phyloP scores from a whole-genome alignment of 495 filamentous ascomycete genomes.

The Penicillium egyptiacum region DNA sequence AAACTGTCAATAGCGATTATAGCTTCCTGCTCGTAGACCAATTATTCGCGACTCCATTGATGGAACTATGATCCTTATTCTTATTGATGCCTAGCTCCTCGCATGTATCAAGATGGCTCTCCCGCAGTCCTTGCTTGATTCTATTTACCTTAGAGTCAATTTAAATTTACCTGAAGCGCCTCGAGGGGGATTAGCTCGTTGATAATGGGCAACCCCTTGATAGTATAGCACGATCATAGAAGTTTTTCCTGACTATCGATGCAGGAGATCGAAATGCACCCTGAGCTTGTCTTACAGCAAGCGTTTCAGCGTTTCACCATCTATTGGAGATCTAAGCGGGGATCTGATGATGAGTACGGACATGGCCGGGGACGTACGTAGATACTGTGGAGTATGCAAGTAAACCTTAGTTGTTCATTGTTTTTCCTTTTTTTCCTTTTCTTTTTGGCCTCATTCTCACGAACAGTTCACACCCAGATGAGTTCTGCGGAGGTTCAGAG shows the following conservation, averaged over 20 bases:
- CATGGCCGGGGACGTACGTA: background rate
- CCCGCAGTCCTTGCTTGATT: conserved; percentile 43
- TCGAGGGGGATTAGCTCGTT: conserved; percentile 17
- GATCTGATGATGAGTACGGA: background rate
- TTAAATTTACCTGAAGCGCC: conserved; percentile 9
- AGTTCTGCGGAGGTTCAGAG: conserved; percentile 17
- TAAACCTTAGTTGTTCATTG: conserved; percentile 6
- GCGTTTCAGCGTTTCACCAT: conserved; percentile 31
- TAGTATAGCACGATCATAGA: conserved; percentile 11
- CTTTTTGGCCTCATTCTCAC: conserved; percentile 6
- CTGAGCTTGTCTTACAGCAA: conserved; percentile 10
- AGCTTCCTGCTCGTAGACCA: conserved; percentile 2
- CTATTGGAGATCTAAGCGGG: conserved; percentile 14
- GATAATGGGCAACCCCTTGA: conserved; percentile 21
- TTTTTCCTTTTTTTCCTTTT: background rate
- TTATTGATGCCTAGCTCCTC: conserved; percentile 24
- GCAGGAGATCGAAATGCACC: conserved; percentile 15
- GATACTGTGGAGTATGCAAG: conserved; percentile 22
- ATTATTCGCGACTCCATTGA: background rate
- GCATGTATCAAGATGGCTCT: conserved; percentile 29
- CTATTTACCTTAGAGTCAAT: conserved; percentile 27
- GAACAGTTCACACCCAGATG: conserved; percentile 23
- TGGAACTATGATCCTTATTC: background rate
- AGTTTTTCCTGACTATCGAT: conserved; percentile 31
- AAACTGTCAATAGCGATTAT: background rate